Evolutionary conservation across 768 basidiomycete species (phyloP).

Genomic region (Rhodotorula kratochvilovae): DNA sequence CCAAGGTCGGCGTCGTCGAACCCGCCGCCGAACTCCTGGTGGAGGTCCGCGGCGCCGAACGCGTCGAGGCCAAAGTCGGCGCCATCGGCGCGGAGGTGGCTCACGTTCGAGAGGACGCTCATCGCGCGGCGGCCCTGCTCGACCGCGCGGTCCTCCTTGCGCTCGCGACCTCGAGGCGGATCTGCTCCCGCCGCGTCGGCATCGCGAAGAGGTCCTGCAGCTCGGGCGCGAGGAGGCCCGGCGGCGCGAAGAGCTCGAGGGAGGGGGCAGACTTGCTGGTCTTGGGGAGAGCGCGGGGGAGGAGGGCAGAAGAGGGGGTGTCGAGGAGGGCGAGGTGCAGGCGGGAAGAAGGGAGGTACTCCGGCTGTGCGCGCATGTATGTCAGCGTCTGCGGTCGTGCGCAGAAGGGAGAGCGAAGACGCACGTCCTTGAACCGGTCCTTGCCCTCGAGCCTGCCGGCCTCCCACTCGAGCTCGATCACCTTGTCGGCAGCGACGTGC

Average conservation of each 20-base stretch:
- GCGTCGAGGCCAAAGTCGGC: not conserved
- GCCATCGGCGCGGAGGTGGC: conserved; percentile 5
- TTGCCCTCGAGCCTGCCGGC: conserved; percentile 58
- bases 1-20: conserved; percentile 35
- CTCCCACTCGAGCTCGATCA: conserved; percentile 69
- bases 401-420: conserved; percentile 6
- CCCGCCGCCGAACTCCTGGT: conserved; percentile 21
- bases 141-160: conserved; percentile 7
- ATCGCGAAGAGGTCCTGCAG: conserved; percentile 74
- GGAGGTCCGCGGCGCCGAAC: conserved; percentile 9
- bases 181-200: conserved; percentile 41
- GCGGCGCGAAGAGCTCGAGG: conserved; percentile 71
- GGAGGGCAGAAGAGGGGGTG: conserved; percentile 75
- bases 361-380: conserved; percentile 51
- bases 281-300: conserved; percentile 64
- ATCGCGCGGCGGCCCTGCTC: conserved; percentile 26
- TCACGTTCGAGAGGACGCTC: conserved; percentile 25
- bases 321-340: conserved; percentile 79
- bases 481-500: conserved; percentile 74
- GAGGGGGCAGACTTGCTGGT: conserved; percentile 62
- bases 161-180: conserved; percentile 23
- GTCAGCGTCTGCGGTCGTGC: not conserved
- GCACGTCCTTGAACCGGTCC: conserved; percentile 63
- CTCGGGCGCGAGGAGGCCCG: conserved; percentile 69
- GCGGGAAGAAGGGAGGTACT: conserved; percentile 77